Base-by-base conservation (phyloP, 1,139 yeast genomes). In the Candida labiduridarum region DNA sequence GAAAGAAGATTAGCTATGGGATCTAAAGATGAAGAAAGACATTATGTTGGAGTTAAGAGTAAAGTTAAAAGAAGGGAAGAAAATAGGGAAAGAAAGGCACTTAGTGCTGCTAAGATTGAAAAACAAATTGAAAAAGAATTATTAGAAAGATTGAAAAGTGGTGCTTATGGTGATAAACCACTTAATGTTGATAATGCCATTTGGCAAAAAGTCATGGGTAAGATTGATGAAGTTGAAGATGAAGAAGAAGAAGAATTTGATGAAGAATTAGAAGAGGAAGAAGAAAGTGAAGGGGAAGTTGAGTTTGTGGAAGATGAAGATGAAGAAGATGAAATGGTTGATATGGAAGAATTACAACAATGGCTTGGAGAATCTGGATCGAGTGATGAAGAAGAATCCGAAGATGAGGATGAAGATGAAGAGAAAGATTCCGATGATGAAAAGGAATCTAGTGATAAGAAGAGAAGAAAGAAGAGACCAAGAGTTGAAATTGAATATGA, bases 81-180 rank as follows among this genome's bases (percentile, higher is more conserved):
- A 62, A 88, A 89, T 55, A 80, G 99, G 68, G 99, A 94, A 71
- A 82, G 99, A 67, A 94, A 94, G 73, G 99, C 99, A 0, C 76
- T 94, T 56, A 90, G 91, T 12, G 98, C 99, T 18, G 99, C 99
- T 33, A 89, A 89, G 76, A 89, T 94, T 60, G 99, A 94, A 69
- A 91, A 90, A 74, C 90, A 96, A 11, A 94, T 94, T 59, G 99
- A 94, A 70, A 90, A 90, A 73, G 99, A 94, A 71, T 79, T 94
- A 58, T 78, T 94, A 62, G 97, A 92, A 49, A 84, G 99, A 72
- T 82, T 94, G 62, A 94, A 94, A 83, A 85, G 94, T 67, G 99
- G 99, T 55, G 98, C 98, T 6, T 94, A 94, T 64, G 99, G 99
- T 56, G 98, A 94, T 64, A 89, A 92, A 68, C 99, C 99, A 52